These are phyloP conservation scores for Apostasia ramifera DNA, from an alignment of 106 monocot species.

Conservation along the genomic window DNA sequence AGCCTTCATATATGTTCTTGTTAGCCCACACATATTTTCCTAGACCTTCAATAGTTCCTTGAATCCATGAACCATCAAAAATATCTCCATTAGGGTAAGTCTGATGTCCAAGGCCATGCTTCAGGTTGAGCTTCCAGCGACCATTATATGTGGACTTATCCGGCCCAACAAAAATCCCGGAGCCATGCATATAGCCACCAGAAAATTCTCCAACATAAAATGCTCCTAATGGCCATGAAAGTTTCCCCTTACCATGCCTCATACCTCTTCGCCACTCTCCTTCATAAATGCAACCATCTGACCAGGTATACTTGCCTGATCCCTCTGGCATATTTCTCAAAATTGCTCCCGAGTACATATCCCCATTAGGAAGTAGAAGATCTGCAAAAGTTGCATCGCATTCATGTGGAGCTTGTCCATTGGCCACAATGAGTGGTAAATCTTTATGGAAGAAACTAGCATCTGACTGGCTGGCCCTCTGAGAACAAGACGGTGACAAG, in stretches of 20 bases:
- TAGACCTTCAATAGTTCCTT: constrained; percentile 77
- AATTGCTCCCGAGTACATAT: constrained; percentile 58
- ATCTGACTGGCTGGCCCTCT: constrained; percentile 5
- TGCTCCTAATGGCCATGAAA: constrained; percentile 69
- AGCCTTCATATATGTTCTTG: constrained; percentile 64
- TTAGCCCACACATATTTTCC: constrained; percentile 90
- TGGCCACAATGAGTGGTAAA: neutral
- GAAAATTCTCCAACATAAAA: constrained; percentile 87
- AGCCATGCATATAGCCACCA: constrained; percentile 85
- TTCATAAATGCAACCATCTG: constrained; percentile 74
- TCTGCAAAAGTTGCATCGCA: constrained; percentile 20
- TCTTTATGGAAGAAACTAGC: constrained; percentile 7
- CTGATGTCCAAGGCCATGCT: constrained; percentile 78
- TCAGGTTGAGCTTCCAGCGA: constrained; percentile 82
- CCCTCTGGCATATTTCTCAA: constrained; percentile 62
- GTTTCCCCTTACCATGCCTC: constrained; percentile 92
- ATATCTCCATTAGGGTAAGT: constrained; percentile 78
- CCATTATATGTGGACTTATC: constrained; percentile 71
- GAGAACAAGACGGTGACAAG: neutral
- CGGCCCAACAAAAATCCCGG: constrained; percentile 44
- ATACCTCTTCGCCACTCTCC: constrained; percentile 93
- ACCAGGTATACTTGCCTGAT: constrained; percentile 73
- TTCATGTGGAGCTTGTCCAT: constrained; percentile 5
- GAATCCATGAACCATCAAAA: constrained; percentile 96
- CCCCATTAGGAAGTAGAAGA: constrained; percentile 49